Conservation (phyloP, 805 yeast species). For the Yamadazyma philogaea region DNA sequence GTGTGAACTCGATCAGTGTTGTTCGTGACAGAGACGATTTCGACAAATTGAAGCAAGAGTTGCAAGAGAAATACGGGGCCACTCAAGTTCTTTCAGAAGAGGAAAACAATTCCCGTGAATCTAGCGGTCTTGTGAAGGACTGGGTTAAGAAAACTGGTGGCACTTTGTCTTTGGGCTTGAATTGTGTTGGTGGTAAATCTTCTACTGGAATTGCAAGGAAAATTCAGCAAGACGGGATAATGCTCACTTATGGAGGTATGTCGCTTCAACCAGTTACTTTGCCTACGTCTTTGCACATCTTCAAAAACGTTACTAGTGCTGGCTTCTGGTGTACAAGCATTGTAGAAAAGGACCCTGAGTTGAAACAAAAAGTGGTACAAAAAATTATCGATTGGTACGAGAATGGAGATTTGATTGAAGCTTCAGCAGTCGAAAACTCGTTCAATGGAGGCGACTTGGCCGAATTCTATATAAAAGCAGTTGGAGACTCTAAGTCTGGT, state of each 20-base stretch:
- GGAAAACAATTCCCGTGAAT: slow-evolving; percentile 67
- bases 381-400: slow-evolving; percentile 43
- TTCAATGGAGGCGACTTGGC: slow-evolving; percentile 25
- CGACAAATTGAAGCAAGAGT: slow-evolving; percentile 51
- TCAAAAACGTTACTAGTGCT: slow-evolving; percentile 77
- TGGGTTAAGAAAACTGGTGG: slow-evolving; percentile 49
- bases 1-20: slow-evolving; percentile 80
- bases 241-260: slow-evolving; percentile 97
- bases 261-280: slow-evolving; percentile 90
- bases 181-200: slow-evolving; percentile 91
- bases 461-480: slow-evolving; percentile 27
- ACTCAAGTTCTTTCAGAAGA: slow-evolving; percentile 87
- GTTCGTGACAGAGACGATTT: slow-evolving; percentile 83
- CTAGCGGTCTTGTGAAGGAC: slow-evolving; percentile 55
- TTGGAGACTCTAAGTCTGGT: slow-evolving; percentile 33
- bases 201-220: slow-evolving; percentile 81
- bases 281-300: slow-evolving; percentile 85
- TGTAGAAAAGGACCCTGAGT: slow-evolving; percentile 32
- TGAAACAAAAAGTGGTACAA: slow-evolving; percentile 35
- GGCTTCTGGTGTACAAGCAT: slow-evolving; percentile 90
- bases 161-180: slow-evolving; percentile 72
- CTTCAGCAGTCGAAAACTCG: slow-evolving; percentile 31
- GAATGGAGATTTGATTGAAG: slow-evolving; percentile 34
- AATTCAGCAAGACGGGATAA: slow-evolving; percentile 65
- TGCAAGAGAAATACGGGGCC: slow-evolving; percentile 69